phyloP scores from a whole-genome alignment of 78 protist genomes.

The Dictyostelium discoideum region dicty_2.7 NC_007090.3:4203001-4203500 shows the following conservation, averaged over 20 bases:
- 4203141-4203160: conserved; percentile 1
- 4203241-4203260: conserved; percentile 92
- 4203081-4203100: conserved; percentile 71
- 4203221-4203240: conserved; percentile 92
- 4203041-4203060: conserved; percentile 96
- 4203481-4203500: background rate
- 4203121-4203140: conserved; percentile 22
- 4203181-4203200: background rate
- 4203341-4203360: conserved; percentile 78
- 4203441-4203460: background rate
- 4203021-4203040: conserved; percentile 97
- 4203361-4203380: conserved; percentile 91
- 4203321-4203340: background rate
- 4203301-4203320: conserved; percentile 13
- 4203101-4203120: conserved; percentile 46
- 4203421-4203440: background rate
- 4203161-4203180: background rate
- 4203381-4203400: conserved; percentile 87
- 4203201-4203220: conserved; percentile 73
- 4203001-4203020: conserved; percentile 97
- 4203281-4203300: conserved; percentile 70
- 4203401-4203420: conserved; percentile 67
- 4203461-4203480: background rate
- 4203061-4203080: conserved; percentile 88
- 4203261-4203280: conserved; percentile 89